Conservation (phyloP, 108 stramenopile genomes). For the Pseudonitzschia multiseries region DNA sequence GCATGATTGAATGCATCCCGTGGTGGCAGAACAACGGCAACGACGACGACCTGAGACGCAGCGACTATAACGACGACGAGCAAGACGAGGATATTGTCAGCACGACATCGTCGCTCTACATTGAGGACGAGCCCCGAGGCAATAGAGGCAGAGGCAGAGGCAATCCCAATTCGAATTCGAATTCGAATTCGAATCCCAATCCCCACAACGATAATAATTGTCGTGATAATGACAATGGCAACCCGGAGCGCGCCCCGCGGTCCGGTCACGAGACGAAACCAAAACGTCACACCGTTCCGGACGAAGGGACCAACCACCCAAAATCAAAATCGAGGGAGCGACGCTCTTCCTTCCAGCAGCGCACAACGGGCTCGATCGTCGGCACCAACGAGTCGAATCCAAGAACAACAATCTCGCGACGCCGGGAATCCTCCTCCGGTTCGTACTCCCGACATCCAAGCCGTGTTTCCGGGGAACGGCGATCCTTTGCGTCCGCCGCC, state of each 20-base stretch:
- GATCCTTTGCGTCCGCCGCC: no score
- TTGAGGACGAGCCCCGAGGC: neutral
- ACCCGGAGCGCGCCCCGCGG: neutral
- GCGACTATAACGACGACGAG: neutral
- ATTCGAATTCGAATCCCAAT: neutral
- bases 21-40: slow-evolving; percentile 12
- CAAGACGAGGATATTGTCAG: neutral
- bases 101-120: neutral
- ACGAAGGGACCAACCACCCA: no score
- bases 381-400: no score
- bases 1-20: neutral
- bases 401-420: no score
- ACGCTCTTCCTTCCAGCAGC: no score
- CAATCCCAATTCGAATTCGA: neutral
- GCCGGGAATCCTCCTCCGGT: neutral
- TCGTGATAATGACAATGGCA: neutral
- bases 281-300: neutral
- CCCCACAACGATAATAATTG: neutral
- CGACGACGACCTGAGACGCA: neutral
- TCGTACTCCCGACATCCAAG: no score
- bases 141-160: neutral
- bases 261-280: neutral
- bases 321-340: no score
- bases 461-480: no score
- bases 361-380: no score